These are phyloP conservation scores for Monosporascus cannonballus DNA, from an alignment of 2,329 filamentous ascomycete genomes.

Conservation along the genomic window DNA sequence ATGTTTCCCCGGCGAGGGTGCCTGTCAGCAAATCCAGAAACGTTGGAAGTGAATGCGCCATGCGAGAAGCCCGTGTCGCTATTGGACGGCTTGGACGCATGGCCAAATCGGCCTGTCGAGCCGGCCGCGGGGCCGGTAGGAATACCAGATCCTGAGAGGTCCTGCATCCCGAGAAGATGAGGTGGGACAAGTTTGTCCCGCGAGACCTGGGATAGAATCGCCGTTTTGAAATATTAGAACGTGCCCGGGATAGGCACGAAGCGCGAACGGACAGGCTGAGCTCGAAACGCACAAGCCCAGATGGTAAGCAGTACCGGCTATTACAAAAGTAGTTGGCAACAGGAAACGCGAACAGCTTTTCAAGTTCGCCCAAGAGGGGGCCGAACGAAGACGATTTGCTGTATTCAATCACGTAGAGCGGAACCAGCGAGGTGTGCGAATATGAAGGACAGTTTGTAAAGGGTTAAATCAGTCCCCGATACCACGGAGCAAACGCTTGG, in stretches of 20 bases:
- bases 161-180: constrained; percentile 89
- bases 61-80: constrained; percentile 89
- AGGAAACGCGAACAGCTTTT: constrained; percentile 16
- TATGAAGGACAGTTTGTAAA: constrained; percentile 22
- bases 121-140: constrained; percentile 51
- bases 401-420: constrained; percentile 19
- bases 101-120: constrained; percentile 58
- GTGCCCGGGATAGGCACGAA: constrained; percentile 43
- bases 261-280: constrained; percentile 19
- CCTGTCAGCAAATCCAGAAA: constrained; percentile 78
- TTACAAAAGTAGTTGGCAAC: constrained; percentile 25
- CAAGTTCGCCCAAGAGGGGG: constrained; percentile 19
- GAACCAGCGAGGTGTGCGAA: constrained; percentile 16
- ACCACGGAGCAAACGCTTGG: constrained; percentile 16
- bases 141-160: constrained; percentile 61
- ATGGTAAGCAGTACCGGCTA: constrained; percentile 21
- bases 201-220: constrained; percentile 68
- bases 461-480: constrained; percentile 12
- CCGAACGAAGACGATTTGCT: constrained; percentile 20
- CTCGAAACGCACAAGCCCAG: constrained; percentile 17
- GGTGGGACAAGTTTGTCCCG: constrained; percentile 84
- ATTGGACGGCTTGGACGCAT: constrained; percentile 74
- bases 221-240: constrained; percentile 66
- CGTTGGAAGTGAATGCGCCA: constrained; percentile 83
- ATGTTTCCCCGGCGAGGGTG: constrained; percentile 82